Base-by-base conservation (phyloP, 2,329 filamentous ascomycete genomes). In the Beauveria brongniartii region DNA sequence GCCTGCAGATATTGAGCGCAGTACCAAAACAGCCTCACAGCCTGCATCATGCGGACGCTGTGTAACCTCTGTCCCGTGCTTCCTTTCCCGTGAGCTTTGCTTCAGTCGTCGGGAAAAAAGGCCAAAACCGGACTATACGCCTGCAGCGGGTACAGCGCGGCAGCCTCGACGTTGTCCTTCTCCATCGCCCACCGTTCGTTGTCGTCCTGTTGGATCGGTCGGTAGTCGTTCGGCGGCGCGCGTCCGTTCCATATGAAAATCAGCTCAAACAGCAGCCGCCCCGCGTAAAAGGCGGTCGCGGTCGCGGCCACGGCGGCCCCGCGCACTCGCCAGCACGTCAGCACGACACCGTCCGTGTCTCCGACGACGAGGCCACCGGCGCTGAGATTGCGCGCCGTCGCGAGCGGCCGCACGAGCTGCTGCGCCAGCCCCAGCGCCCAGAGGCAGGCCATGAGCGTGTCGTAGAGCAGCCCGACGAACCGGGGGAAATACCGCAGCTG, bases 101-200 rank as follows among this genome's bases (percentile, higher is more conserved):
- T 37, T 37, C 34, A 40, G 40, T 46, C 26, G 58, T 41, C 44
- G 18, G 70, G 69, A 24, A 72, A 72, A 57, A 73, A 73, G 12
- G 71, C 71, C 34, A 73, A 50, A 24, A 73, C 70, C 1, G 71
- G 71, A 52, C 70, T 73, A 1, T 71, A 46, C 3, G 65, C 67
- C 37, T 64, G 41, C 7, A 1, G 34, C 2, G 10, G 26, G 14
- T 37, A 41, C 7, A 55, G 9, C 12, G n/a, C 61, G 34, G 30
- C 7, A 2, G 64, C 58, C 18, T 41, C 22, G 20, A 65, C 65
- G 6, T 48, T 51, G 34, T 67, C 63, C 59, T 41, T 62, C 46
- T 63, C 63, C 24, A 37, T 26, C 8, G 48, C 44, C 44, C 28
- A 10, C 20, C 20, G 3, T 22, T 48, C 44, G 1, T 55, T 43